Evolutionary conservation across 306 rosid genomes (phyloP), one percentile per base, ranked within the genome.

Genomic region (Cajanus cajan): DNA sequence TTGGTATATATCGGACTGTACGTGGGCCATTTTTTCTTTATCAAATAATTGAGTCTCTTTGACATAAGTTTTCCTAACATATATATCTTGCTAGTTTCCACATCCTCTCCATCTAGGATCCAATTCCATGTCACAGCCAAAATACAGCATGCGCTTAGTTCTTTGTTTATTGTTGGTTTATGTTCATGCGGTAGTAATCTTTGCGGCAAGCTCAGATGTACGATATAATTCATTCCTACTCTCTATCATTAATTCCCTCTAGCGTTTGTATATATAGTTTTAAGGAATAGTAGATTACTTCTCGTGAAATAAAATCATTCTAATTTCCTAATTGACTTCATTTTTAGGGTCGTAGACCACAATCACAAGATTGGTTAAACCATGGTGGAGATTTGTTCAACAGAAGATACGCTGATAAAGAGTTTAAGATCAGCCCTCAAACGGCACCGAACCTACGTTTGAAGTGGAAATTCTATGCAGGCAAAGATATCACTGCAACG

Each of bases 321-420:
- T 61, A 59, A 59, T 11, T 59, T 57, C 36, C n/a, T 58, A 58
- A 25, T 58, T 58, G 47, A 7, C 8, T 63, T 36, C 15, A n/a
- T 31, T 57, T 61, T 33, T 12, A 80, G 84, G 8, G 74, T 59
- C 36, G 7, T 2, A 8, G 10, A 45, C 39, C 78, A 68, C 40
- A 74, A 8, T 80, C 54, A 54, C 78, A 77, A 74, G 33, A 81
- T n/a, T 91, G 97, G 94, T 41, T 76, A 41, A 90, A 89, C 84
- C 94, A 90, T 44, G 95, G 93, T 1, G 93, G 93, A 16, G 90
- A 90, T 81, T 47, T 90, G 79, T 37, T 81, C 24, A 90, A 87
- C 74, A 75, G 90, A 83, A 88, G 97, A 86, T 86, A 81, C 7
- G 95, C 90, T 6, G 4, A 70, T 48, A 75, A 68, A 22, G 95